Evolutionary conservation across 129 eudicot species (phyloP), one percentile per base, ranked within the genome.

Genomic region (Smallanthus sonchifolius): DNA sequence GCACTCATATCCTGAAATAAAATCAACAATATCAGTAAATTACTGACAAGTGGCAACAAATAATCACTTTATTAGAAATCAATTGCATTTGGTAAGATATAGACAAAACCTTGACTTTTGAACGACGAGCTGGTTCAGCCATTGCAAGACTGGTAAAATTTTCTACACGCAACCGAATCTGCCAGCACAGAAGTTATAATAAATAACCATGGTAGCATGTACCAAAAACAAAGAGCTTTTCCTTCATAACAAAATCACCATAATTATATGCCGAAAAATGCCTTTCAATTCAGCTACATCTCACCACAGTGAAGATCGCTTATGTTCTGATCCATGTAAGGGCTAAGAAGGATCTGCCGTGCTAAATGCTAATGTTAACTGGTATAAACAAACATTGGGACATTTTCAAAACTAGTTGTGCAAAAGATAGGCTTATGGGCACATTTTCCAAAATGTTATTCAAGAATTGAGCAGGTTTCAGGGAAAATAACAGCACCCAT

Each of bases 1-100:
- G 95, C 95, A 66, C 98, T 92, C 98, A 92, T 89, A 74, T 92
- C 95, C 98, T 92, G 90, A 67, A 36, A 74, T 17, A 28, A 68
- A 70, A 55, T 36, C 17, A 80, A 48, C 38, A 24, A 9, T 34
- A 9, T 69, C 13, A 13, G 44, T 65, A 49, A 10, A 30, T 32
- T 63, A 48, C 47, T 6, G 30, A 1, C 30, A 24, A 24, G 30
- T 39, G 15, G 54, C 49, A 48, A 70, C 45, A 39, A 54, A 45
- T 0, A 16, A 48, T 20, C 49, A 60, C 8, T 57, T 28, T 39
- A 65, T 24, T 40, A 34, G 75, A 64, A 73, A 56, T 51, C 24
- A 68, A 66, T 10, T 17, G n/a, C 6, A 42, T 5, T 32, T 30
- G 42, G 59, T 17, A 51, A 48, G 48, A 62, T 24, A 38, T 52